Conservation (phyloP, 2,329 filamentous ascomycete genomes). For the Coniochaeta prunicola region DNA sequence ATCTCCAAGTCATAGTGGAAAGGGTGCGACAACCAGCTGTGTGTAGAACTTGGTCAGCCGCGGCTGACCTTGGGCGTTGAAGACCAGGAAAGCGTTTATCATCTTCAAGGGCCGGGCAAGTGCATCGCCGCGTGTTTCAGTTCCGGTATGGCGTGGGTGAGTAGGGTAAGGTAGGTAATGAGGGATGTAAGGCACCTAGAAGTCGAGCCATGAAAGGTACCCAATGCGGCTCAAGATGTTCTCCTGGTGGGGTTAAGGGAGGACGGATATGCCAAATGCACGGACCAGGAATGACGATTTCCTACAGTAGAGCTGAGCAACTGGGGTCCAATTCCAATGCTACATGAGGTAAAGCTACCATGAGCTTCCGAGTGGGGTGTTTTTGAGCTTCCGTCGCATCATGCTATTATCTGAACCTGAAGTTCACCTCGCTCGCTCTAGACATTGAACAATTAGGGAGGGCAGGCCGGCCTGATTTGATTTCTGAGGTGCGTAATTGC, state of each 20-base stretch:
- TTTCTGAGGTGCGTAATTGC: neutral
- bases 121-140: neutral
- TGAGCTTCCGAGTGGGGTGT: slow-evolving; percentile 1
- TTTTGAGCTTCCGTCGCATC: neutral
- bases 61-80: slow-evolving; percentile 96
- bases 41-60: slow-evolving; percentile 98
- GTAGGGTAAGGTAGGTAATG: neutral
- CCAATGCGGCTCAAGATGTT: neutral
- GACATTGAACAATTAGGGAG: neutral
- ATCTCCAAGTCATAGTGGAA: neutral
- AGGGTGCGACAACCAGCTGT: slow-evolving; percentile 59
- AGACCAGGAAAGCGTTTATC: slow-evolving; percentile 98
- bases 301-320: neutral
- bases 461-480: neutral
- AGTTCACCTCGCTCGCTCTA: neutral
- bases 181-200: too few species aligned
- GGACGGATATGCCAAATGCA: neutral
- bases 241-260: neutral
- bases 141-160: neutral
- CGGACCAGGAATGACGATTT: neutral
- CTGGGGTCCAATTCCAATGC: neutral
- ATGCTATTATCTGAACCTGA: neutral
- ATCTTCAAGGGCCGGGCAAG: slow-evolving; percentile 38
- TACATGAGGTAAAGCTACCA: neutral
- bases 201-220: too few species aligned